Base-by-base conservation (phyloP, 768 basidiomycete genomes). In the Sarcodon sp. region DNA sequence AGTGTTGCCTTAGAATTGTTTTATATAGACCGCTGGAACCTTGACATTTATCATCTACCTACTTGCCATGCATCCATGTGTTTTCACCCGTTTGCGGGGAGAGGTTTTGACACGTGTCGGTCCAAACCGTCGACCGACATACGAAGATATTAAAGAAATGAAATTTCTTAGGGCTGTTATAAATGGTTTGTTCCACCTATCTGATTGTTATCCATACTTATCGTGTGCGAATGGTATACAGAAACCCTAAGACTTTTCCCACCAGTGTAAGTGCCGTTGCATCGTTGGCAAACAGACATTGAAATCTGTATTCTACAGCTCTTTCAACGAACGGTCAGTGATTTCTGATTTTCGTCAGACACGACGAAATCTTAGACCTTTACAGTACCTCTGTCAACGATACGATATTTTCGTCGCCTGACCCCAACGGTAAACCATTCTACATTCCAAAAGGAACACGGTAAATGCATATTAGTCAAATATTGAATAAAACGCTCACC, bases 151-250 rank as follows among this genome's bases (percentile, higher is more conserved):
- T 51, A 64, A 72, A 33, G 67, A 70, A 10, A 73, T 80, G 76
- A 77, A 76, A 50, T 82, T 73, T 52, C 59, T 80, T 49, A 59
- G 76, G 35, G 77, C 77, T 3, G 68, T 78, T 48, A 67, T 79
- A 45, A 79, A 80, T 57, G 70, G 68, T 75, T 21, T 11, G 54
- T 16, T 43, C n/a, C 16, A 32, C 15, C 21, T 27, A 27, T 27
- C 21, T 27, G 21, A 27, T 27, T 27, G 2, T 27, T 47, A 10
- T 12, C 13, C 35, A 12, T 0, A 35, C 21, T 36, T 18, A 11
- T 27, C 21, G 21, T 27, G 21, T 27, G 7, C 33, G 16, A 36
- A 15, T 16, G 16, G 5, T 10, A 34, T 33, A 8, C 47, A 74
- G 56, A 59, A 41, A 59, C 55, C 0, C 49, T 59, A 38, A 53